A percentile compares a stretch with the other conserved stretches of the same genome.
Conservation (phyloP, 306 rosid species). For the Dicorynia guianensis region DNA sequence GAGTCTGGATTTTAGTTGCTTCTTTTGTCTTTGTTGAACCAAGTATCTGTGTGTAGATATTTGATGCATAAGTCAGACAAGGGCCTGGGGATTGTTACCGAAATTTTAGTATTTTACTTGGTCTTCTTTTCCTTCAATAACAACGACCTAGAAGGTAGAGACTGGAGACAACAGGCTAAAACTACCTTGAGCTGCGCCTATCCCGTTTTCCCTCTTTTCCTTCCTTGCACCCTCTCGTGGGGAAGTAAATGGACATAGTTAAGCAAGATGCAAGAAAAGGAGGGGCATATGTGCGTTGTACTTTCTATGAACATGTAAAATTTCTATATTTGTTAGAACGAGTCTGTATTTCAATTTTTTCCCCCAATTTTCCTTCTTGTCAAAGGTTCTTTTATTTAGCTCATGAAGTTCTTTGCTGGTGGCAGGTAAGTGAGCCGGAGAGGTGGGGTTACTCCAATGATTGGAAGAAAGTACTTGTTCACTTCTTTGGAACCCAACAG, state of each 20-base stretch:
- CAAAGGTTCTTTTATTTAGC: conserved; percentile 23
- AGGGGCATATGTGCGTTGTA: background rate
- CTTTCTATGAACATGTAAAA: background rate
- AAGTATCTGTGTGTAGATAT: background rate
- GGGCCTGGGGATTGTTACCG: background rate
- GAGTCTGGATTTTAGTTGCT: background rate
- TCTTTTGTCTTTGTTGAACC: background rate
- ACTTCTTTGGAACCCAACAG: conserved; percentile 95
- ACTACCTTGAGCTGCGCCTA: conserved; percentile 10
- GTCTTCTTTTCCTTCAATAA: background rate
- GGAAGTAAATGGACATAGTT: background rate
- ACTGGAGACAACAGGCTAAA: conserved; percentile 13
- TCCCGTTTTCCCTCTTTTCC: background rate
- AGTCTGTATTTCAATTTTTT: background rate
- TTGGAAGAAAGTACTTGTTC: conserved; percentile 94
- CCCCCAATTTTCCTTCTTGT: background rate
- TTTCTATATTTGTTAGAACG: background rate
- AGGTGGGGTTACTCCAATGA: conserved; percentile 91
- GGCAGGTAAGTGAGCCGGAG: conserved; percentile 95
- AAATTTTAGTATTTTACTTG: background rate
- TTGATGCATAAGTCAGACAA: background rate
- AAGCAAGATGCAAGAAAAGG: background rate
- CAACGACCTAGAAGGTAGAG: conserved; percentile 16
- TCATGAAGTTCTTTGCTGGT: conserved; percentile 47
- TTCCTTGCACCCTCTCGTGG: background rate